Conservation (phyloP, 257 asterid genomes). For the Ballota nigra region DNA sequence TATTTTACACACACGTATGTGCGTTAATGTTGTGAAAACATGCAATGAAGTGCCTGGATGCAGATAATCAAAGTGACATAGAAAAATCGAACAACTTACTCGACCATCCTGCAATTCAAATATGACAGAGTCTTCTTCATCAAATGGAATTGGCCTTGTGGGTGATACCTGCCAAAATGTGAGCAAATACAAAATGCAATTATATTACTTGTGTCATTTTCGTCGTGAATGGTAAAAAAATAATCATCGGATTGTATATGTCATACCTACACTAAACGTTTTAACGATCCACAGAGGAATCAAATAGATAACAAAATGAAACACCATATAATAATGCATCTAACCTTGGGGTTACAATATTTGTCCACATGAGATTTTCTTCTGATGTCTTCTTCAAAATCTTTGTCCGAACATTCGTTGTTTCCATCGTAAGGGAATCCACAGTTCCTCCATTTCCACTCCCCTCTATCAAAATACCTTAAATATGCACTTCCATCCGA, state of each 20-base stretch:
- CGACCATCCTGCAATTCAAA: slow-evolving; percentile 84
- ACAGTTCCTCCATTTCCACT: slow-evolving; percentile 77
- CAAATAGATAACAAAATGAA: too few relatives aligned
- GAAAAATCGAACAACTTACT: slow-evolving; percentile 42
- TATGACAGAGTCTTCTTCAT: slow-evolving; percentile 62
- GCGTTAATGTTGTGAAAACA: not conserved
- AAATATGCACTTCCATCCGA: slow-evolving; percentile 73
- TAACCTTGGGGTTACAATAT: slow-evolving; percentile 68
- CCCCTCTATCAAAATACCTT: slow-evolving; percentile 51
- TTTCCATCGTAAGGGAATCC: slow-evolving; percentile 49
- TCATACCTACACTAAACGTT: too few relatives aligned
- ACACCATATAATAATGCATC: not conserved
- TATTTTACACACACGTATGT: not conserved
- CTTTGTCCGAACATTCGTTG: slow-evolving; percentile 31
- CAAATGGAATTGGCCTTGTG: slow-evolving; percentile 67
- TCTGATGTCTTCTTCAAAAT: slow-evolving; percentile 25
- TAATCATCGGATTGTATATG: too few relatives aligned
- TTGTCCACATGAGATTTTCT: slow-evolving; percentile 7
- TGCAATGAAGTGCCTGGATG: not conserved
- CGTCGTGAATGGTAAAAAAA: too few relatives aligned
- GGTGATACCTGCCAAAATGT: slow-evolving; percentile 50
- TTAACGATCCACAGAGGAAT: too few relatives aligned
- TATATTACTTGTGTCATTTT: too few relatives aligned
- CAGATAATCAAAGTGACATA: not conserved
- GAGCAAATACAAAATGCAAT: not conserved